phyloP scores from a whole-genome alignment of 2,329 filamentous ascomycete genomes.

The Hymenoscyphus fructigenus region DNA sequence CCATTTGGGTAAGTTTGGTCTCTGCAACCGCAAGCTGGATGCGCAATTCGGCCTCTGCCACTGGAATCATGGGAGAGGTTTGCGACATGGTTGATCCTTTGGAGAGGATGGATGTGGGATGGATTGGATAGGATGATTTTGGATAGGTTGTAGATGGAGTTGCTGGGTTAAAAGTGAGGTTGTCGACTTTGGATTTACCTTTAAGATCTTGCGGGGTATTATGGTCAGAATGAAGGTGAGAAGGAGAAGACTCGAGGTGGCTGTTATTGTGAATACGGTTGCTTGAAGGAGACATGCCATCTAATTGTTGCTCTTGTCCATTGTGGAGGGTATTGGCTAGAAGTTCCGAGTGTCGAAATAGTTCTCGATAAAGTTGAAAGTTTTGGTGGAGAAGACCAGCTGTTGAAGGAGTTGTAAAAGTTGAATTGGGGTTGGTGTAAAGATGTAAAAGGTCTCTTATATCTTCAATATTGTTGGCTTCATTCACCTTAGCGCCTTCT shows the following conservation, averaged over 20 bases:
- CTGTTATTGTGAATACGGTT: background rate
- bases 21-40: slow-evolving; percentile 29
- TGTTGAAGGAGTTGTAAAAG: background rate
- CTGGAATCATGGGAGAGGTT: background rate
- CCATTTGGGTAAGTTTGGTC: slow-evolving; percentile 25
- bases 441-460: background rate
- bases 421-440: slow-evolving; percentile 2
- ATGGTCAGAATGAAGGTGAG: background rate
- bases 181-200: background rate
- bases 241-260: background rate
- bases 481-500: slow-evolving; percentile 1
- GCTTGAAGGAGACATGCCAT: background rate
- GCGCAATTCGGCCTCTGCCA: slow-evolving; percentile 16
- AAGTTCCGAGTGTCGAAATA: background rate
- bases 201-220: background rate
- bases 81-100: background rate
- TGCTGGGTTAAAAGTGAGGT: background rate
- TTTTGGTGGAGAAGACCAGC: background rate
- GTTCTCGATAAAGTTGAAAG: background rate
- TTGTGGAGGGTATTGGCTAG: background rate
- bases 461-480: background rate
- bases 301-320: background rate
- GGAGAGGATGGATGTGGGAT: background rate
- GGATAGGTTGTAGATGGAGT: background rate
- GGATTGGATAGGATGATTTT: background rate